Evolutionary conservation across 495 filamentous ascomycete species (phyloP).

Genomic region (Penicillium manginii): DNA sequence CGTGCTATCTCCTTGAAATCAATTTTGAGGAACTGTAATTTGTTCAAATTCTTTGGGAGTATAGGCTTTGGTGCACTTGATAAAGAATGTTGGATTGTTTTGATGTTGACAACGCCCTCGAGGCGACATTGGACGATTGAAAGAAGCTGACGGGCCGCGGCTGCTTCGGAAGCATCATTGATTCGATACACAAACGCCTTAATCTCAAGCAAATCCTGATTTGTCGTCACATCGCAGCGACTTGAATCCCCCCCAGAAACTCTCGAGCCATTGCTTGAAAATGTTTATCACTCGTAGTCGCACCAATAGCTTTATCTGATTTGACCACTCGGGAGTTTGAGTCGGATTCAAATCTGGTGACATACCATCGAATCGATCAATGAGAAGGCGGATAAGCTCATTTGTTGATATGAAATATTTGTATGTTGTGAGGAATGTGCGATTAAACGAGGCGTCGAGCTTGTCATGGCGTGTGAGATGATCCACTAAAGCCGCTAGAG

Average conservation of each 20-base stretch:
- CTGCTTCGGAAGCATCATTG: conserved; percentile 79
- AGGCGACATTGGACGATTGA: conserved; percentile 77
- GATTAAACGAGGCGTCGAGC: conserved; percentile 85
- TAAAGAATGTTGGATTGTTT: conserved; percentile 55
- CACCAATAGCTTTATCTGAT: conserved; percentile 83
- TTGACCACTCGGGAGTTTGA: conserved; percentile 75
- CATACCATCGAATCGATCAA: conserved; percentile 79
- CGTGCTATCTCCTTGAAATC: conserved; percentile 89
- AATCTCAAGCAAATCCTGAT: conserved; percentile 73
- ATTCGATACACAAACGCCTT: conserved; percentile 77
- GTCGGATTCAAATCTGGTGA: conserved; percentile 68
- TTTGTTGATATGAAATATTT: conserved; percentile 81
- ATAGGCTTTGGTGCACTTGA: conserved; percentile 78
- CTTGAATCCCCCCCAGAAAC: conserved; percentile 91
- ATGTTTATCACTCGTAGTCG: conserved; percentile 89
- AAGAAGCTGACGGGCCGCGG: conserved; percentile 74
- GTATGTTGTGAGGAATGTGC: conserved; percentile 90
- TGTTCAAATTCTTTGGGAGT: conserved; percentile 93
- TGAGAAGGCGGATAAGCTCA: conserved; percentile 82
- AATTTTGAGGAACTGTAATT: conserved; percentile 91
- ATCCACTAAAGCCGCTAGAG: conserved; percentile 81
- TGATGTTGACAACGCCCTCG: conserved; percentile 66
- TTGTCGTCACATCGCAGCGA: conserved; percentile 72
- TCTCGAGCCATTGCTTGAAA: conserved; percentile 90
- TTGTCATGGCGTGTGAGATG: conserved; percentile 89